phyloP scores from a whole-genome alignment of 2,329 filamentous ascomycete species.

The Monilinia fructicola region DNA sequence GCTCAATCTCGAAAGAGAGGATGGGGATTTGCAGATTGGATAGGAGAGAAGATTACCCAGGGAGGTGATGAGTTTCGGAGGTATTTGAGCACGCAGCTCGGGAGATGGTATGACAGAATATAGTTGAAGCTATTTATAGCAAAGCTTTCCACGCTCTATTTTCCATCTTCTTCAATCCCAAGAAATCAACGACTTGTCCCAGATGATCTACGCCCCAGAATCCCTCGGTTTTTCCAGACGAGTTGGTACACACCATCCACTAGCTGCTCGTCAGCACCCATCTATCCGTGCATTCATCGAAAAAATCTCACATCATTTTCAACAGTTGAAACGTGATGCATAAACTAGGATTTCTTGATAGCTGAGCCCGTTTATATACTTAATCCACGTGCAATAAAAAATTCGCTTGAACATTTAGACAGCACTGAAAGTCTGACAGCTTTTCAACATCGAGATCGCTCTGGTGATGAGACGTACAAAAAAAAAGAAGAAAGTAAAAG shows the following conservation, averaged over 20 bases:
- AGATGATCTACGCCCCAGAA: conserved; percentile 12
- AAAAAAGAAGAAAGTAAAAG: not conserved
- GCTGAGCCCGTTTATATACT: too few species aligned
- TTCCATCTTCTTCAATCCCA: not conserved
- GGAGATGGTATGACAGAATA: not conserved
- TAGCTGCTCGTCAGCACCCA: not conserved
- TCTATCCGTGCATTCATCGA: too few species aligned
- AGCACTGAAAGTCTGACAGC: too few species aligned
- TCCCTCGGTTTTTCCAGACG: not conserved
- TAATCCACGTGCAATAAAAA: too few species aligned
- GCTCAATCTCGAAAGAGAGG: not conserved
- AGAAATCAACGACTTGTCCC: not conserved
- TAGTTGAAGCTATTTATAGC: not conserved
- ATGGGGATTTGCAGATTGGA: not conserved
- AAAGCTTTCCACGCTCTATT: not conserved
- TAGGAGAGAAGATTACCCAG: too few species aligned
- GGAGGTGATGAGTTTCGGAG: not conserved
- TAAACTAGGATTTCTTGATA: too few species aligned
- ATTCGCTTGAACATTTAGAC: too few species aligned
- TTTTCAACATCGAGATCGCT: too few species aligned
- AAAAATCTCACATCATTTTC: too few species aligned
- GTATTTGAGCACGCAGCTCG: not conserved
- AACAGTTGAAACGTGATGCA: too few species aligned
- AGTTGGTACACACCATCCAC: conserved; percentile 13
- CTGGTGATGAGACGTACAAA: too few species aligned